Base-by-base conservation (phyloP, 2,329 filamentous ascomycete species). In the Cadophora sp. region DNA sequence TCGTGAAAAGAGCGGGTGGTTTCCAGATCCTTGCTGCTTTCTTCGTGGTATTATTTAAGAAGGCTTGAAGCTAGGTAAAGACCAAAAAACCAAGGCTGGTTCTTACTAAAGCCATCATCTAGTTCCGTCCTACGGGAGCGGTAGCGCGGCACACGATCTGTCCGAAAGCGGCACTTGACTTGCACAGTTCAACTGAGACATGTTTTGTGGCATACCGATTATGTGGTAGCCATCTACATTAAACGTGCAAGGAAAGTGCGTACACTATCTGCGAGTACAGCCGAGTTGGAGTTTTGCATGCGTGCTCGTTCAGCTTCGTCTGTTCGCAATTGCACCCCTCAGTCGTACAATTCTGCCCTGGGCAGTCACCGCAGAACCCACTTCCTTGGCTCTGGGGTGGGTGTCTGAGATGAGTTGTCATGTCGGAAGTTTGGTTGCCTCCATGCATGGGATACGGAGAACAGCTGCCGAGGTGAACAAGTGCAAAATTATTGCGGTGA, bases 341-440 rank as follows among this genome's bases (percentile, higher is more conserved):
- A n/a, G n/a, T 20, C n/a, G n/a, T 20, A 22, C 45, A 30, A 30
- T 30, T 4, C 27, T 30, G 27, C 27, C 27, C 27, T 30, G 27
- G 45, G n/a, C 45, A 48, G n/a, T 48, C 45, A 48, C 45, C n/a
- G 45, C 45, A 48, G 45, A 48, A 48, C n/a, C 45, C 45, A 48
- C 5, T 48, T 11, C 45, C 45, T 48, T 18, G 45, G 45, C n/a
- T 13, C 45, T 48, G 45, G 27, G 20, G 45, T 39, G 8, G 36
- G 45, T 5, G 20, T 48, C 45, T 6, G 6, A 20, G 13, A 9
- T 48, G 6, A 20, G 13, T 20, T 22, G 45, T 48, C 45, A 48
- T 48, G n/a, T 48, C 45, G n/a, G 45, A 22, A 24, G 5, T n/a
- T 48, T 13, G 45, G 45, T n/a, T 48, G 43, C 45, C n/a, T 13